These are phyloP conservation scores for Aplosporella prunicola DNA, from an alignment of 2,329 filamentous ascomycete genomes.

Conservation along the genomic window DNA sequence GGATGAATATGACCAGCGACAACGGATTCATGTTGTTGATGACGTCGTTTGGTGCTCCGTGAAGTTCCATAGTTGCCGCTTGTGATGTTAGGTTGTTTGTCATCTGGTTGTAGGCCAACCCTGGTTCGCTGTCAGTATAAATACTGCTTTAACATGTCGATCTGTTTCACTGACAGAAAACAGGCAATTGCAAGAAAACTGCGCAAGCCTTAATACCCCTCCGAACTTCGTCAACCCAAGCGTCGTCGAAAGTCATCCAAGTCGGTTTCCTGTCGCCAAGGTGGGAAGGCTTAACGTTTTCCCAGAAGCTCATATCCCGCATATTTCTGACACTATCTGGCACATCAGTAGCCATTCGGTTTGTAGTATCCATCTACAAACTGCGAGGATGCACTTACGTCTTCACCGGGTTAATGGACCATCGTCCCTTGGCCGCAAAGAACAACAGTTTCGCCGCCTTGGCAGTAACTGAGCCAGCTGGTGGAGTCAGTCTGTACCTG, in stretches of 20 bases:
- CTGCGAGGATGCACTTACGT: slow-evolving; percentile 38
- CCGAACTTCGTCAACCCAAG: slow-evolving; percentile 57
- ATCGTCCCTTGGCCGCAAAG: slow-evolving; percentile 54
- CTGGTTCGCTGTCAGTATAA: slow-evolving; percentile 10
- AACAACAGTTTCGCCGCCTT: slow-evolving; percentile 55
- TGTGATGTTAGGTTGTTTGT: slow-evolving; percentile 47
- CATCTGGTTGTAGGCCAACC: slow-evolving; percentile 46
- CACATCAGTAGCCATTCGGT: too few relatives aligned
- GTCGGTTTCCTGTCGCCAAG: slow-evolving; percentile 48
- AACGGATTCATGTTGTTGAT: slow-evolving; percentile 48
- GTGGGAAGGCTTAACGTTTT: slow-evolving; percentile 57
- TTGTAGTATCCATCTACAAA: too few relatives aligned
- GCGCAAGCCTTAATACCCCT: slow-evolving; percentile 30
- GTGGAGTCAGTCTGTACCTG: slow-evolving; percentile 53
- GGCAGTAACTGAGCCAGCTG: slow-evolving; percentile 61
- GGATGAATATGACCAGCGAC: slow-evolving; percentile 45
- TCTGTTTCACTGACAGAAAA: slow-evolving; percentile 23
- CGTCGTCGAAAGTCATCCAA: slow-evolving; percentile 78
- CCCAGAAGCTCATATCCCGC: slow-evolving; percentile 53
- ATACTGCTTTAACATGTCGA: background rate
- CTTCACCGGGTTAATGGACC: slow-evolving; percentile 50
- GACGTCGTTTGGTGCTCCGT: slow-evolving; percentile 47
- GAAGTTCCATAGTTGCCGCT: slow-evolving; percentile 43
- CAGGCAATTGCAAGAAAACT: slow-evolving; percentile 45
- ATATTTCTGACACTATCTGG: slow-evolving; percentile 40